Conservation (phyloP, 129 eudicot species). For the Heracleum sosnowskyi region DNA sequence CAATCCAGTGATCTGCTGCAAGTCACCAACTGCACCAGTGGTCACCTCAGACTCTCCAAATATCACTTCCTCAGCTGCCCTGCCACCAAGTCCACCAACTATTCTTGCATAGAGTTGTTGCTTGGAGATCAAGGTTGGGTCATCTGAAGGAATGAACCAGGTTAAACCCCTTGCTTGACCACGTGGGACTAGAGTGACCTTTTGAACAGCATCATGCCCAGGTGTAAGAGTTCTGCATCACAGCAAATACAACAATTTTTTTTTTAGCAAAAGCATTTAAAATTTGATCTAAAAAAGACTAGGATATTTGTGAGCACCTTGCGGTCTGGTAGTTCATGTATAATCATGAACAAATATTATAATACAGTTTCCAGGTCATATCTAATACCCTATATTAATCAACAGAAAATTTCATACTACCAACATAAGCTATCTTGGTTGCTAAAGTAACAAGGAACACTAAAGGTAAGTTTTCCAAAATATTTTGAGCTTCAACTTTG, state of each 20-base stretch:
- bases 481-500: too few species aligned
- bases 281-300: background rate
- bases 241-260: slow-evolving; percentile 1
- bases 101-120: slow-evolving; percentile 92
- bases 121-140: slow-evolving; percentile 88
- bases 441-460: too few species aligned
- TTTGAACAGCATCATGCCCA: slow-evolving; percentile 95
- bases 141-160: slow-evolving; percentile 94
- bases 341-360: background rate
- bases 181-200: slow-evolving; percentile 94
- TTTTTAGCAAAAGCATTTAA: background rate
- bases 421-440: too few species aligned
- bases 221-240: slow-evolving; percentile 85
- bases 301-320: background rate
- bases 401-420: too few species aligned
- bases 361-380: background rate
- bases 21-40: slow-evolving; percentile 94
- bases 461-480: too few species aligned
- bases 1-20: slow-evolving; percentile 92
- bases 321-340: background rate
- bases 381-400: background rate
- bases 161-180: slow-evolving; percentile 97
- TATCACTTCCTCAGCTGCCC: slow-evolving; percentile 91
- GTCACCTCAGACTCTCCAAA: slow-evolving; percentile 99
- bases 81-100: slow-evolving; percentile 97